phyloP scores from a whole-genome alignment of 2,329 filamentous ascomycete species.

The Shiraia sp. region DNA sequence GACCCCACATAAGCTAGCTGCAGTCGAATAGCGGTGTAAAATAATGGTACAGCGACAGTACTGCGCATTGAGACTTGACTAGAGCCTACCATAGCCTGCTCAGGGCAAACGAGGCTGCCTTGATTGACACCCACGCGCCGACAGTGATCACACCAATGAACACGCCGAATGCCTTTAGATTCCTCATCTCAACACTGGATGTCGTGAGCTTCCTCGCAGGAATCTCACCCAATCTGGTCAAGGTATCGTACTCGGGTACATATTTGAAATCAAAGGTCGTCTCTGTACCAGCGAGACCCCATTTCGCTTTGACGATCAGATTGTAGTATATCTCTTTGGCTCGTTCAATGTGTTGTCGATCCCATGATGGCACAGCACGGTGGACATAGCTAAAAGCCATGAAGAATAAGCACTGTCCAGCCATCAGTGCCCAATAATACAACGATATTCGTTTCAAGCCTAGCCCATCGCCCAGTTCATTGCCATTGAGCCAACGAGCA shows the following conservation, averaged over 20 bases:
- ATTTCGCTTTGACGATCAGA: slow-evolving; percentile 66
- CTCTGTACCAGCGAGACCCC: slow-evolving; percentile 64
- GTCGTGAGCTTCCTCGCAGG: slow-evolving; percentile 44
- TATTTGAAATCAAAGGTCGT: slow-evolving; percentile 74
- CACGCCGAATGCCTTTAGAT: slow-evolving; percentile 52
- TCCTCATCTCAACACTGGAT: slow-evolving; percentile 52
- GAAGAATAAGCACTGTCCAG: slow-evolving; percentile 69
- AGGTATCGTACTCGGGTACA: slow-evolving; percentile 59
- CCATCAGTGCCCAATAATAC: slow-evolving; percentile 64
- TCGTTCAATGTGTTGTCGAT: slow-evolving; percentile 57
- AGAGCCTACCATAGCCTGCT: slow-evolving; percentile 20
- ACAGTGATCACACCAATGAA: slow-evolving; percentile 37
- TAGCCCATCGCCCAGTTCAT: slow-evolving; percentile 63
- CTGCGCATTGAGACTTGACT: no score
- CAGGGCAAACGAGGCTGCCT: slow-evolving; percentile 24
- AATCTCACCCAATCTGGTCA: slow-evolving; percentile 53
- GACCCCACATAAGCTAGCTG: no score
- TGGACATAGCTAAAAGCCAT: slow-evolving; percentile 59
- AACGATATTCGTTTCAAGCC: slow-evolving; percentile 59
- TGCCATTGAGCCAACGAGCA: slow-evolving; percentile 71
- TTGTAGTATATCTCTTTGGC: slow-evolving; percentile 60
- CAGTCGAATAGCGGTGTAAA: no score
- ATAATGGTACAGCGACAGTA: no score
- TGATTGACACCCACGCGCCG: slow-evolving; percentile 29
- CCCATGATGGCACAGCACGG: slow-evolving; percentile 53